Evolutionary conservation across 1,284 basidiomycete species (phyloP), one percentile per base, ranked within the genome.

Genomic region (Ustilago loliicola): DNA sequence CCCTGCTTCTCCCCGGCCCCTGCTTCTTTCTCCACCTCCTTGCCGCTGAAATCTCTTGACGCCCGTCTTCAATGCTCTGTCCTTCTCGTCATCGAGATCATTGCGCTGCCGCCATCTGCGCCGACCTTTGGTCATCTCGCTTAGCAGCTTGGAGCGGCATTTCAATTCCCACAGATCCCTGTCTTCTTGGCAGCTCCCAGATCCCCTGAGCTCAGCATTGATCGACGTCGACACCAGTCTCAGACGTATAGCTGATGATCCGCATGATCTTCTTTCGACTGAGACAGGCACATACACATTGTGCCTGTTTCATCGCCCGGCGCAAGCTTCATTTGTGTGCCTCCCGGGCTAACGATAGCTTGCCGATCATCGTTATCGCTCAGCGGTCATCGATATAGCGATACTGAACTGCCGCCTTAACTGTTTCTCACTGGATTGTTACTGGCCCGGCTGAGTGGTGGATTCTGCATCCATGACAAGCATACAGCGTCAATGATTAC

Each of bases 1-100:
- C 25, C 25, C 11, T 50, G 25, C 13, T 50, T 50, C 48, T 38
- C 36, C 36, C 13, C 36, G 6, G 36, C 36, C 45, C 45, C 45
- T 47, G 45, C 45, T 19, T 36, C 11, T 34, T 32, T 25, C 15
- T 10, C 29, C 19, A 3, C n/a, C 56, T 34, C 56, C 56, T 58
- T 58, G 30, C 56, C 56, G 56, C 42, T 58, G 56, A 58, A 58
- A 58, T 42, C n/a, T 58, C 38, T 50, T n/a, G 32, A 47, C 56
- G 56, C 56, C 56, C 7, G 11, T 17, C 13, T 38, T 21, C n/a
- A 29, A 29, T 4, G 51, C 36, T 27, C 40, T 47, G 29, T 21
- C 36, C 17, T 8, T 23, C 40, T 42, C 9, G 4, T 42, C n/a
- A 5, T 42, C 5, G 6, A 11, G 45, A 48, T 34, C 9, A 25